Evolutionary conservation across 352 stramenopile species (phyloP).

Genomic region (Phytophthora aleatoria): DNA sequence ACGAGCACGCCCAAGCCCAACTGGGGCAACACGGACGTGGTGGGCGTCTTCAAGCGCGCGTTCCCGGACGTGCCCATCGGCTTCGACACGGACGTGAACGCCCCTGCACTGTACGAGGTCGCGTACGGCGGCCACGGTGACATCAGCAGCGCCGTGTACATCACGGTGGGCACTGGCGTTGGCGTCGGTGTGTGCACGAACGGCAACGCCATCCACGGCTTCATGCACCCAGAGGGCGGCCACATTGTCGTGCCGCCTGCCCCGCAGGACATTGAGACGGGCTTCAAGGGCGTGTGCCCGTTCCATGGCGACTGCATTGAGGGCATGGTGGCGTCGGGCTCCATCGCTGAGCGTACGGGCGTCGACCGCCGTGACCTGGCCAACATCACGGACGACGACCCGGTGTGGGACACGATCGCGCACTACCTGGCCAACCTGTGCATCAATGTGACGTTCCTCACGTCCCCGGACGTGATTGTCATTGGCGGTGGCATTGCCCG

Average conservation of each 20-base stretch:
- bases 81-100: constrained; percentile 99
- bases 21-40: constrained; percentile 89
- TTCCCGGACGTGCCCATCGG: constrained; percentile 79
- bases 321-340: constrained; percentile 89
- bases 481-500: constrained; percentile 96
- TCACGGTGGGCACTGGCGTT: constrained; percentile 96
- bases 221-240: constrained; percentile 95
- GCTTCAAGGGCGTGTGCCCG: constrained; percentile 82
- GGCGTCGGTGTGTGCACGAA: constrained; percentile 95
- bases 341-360: constrained; percentile 89
- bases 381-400: constrained; percentile 85
- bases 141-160: constrained; percentile 90
- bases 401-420: constrained; percentile 93
- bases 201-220: constrained; percentile 91
- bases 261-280: constrained; percentile 78
- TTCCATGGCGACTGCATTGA: constrained; percentile 94
- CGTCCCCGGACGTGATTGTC: constrained; percentile 95
- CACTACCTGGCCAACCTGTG: constrained; percentile 96
- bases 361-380: constrained; percentile 72
- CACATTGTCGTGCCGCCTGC: constrained; percentile 79
- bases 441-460: constrained; percentile 92
- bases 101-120: constrained; percentile 95
- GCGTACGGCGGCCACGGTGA: constrained; percentile 76
- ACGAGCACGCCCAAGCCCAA: constrained; percentile 94
- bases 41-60: constrained; percentile 72